A percentile compares a stretch with the other conserved stretches of the same genome.
phyloP scores from a whole-genome alignment of 768 basidiomycete genomes.

The Boletellus ananas region DNA sequence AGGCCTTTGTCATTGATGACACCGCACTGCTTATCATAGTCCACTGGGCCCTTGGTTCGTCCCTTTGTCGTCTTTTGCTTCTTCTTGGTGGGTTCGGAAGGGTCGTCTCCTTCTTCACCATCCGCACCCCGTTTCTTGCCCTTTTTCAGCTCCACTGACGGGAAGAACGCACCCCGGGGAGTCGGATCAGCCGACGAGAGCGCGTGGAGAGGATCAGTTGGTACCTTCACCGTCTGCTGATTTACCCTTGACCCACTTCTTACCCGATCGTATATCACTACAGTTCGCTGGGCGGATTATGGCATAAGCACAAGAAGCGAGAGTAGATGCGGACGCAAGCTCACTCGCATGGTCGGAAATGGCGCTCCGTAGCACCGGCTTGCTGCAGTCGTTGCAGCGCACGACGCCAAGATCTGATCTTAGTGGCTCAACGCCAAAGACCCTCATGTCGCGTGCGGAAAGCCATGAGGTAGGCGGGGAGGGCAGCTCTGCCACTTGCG shows the following conservation, averaged over 20 bases:
- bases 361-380: conserved; percentile 74
- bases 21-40: conserved; percentile 90
- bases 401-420: conserved; percentile 62
- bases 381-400: conserved; percentile 77
- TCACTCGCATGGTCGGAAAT: conserved; percentile 73
- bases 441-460: conserved; percentile 81
- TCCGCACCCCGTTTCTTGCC: conserved; percentile 82
- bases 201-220: conserved; percentile 1
- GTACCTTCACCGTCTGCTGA: conserved; percentile 45
- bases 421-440: conserved; percentile 77
- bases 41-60: conserved; percentile 79
- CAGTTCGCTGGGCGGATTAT: conserved; percentile 49
- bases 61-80: conserved; percentile 80
- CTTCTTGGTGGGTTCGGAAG: conserved; percentile 67
- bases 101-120: conserved; percentile 62
- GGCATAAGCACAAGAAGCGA: conserved; percentile 5
- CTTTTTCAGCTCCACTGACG: conserved; percentile 41
- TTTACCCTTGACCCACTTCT: conserved; percentile 58
- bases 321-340: conserved; percentile 16
- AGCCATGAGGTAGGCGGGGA: conserved; percentile 86
- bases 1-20: conserved; percentile 94
- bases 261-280: conserved; percentile 49
- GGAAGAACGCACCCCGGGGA: conserved; percentile 3
- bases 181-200: conserved; percentile 4
- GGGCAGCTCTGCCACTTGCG: conserved; percentile 43